Evolutionary conservation across 2,329 filamentous ascomycete species (phyloP).

Genomic region (Keithomyces neogunnii): DNA sequence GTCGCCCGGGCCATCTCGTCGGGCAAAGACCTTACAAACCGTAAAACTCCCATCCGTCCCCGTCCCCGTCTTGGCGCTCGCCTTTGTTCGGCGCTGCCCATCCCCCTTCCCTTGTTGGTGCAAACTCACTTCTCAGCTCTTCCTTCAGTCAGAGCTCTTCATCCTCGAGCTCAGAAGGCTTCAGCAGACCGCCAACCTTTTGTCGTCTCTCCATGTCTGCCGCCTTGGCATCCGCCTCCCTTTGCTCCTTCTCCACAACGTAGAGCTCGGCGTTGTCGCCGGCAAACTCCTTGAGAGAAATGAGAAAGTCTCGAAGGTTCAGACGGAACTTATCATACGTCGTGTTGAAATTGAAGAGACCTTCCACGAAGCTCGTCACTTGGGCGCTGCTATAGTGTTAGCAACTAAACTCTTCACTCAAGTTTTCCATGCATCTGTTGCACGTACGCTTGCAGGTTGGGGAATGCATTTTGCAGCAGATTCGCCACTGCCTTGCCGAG

Average conservation of each 20-base stretch:
- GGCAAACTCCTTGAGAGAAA: constrained; percentile 92
- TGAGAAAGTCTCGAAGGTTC: constrained; percentile 91
- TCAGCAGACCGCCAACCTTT: constrained; percentile 91
- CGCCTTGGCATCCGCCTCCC: constrained; percentile 73
- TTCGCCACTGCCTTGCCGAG: constrained; percentile 79
- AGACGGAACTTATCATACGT: constrained; percentile 93
- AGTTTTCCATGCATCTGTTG: not conserved
- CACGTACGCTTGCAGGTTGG: constrained; percentile 80
- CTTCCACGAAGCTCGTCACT: constrained; percentile 84
- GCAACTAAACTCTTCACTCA: constrained; percentile 8
- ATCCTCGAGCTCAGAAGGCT: constrained; percentile 93
- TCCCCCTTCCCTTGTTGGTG: constrained; percentile 26
- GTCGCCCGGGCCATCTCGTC: not conserved
- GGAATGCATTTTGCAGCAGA: constrained; percentile 81
- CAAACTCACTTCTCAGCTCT: constrained; percentile 56
- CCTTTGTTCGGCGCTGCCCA: constrained; percentile 15
- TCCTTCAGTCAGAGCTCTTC: constrained; percentile 79
- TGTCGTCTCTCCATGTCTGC: constrained; percentile 86
- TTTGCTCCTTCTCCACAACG: constrained; percentile 89
- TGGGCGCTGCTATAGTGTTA: constrained; percentile 54
- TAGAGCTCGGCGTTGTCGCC: constrained; percentile 93
- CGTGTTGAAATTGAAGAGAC: constrained; percentile 78
- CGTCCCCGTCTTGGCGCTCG: constrained; percentile 17
- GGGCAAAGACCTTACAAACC: constrained; percentile 34
- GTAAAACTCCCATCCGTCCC: constrained; percentile 60